A percentile compares a stretch with the other conserved stretches of the same genome.
These are phyloP conservation scores for Chalaropsis thielavioides DNA, from an alignment of 2,329 filamentous ascomycete species.

Conservation along the genomic window DNA sequence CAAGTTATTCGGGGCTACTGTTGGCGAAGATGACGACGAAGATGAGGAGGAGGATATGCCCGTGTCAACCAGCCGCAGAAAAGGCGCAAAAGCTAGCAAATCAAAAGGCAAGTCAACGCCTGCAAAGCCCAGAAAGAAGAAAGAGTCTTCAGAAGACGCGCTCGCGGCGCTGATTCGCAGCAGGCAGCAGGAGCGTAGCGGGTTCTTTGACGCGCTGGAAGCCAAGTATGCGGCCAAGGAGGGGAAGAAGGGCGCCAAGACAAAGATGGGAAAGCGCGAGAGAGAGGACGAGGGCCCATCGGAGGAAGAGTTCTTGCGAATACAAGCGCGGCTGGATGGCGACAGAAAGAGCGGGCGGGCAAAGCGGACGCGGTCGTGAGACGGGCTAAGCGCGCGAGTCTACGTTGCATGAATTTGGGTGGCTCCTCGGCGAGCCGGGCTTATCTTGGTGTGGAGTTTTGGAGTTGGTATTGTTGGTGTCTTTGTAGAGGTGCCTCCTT, in stretches of 20 bases:
- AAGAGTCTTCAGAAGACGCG: constrained; percentile 33
- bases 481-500: background rate
- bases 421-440: background rate
- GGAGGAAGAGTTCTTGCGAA: constrained; percentile 40
- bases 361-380: constrained; percentile 5
- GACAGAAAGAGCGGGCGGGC: constrained; percentile 21
- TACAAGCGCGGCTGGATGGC: constrained; percentile 26
- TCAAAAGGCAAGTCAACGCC: background rate
- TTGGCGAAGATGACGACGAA: constrained; percentile 20
- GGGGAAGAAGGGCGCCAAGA: constrained; percentile 27
- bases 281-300: constrained; percentile 47
- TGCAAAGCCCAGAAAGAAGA: constrained; percentile 25
- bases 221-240: constrained; percentile 52
- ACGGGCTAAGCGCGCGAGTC: background rate
- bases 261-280: constrained; percentile 25
- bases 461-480: background rate
- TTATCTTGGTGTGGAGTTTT: background rate
- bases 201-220: constrained; percentile 59
- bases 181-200: constrained; percentile 49
- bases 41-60: constrained; percentile 20
- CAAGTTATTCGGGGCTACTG: constrained; percentile 41
- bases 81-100: background rate
- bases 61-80: background rate
- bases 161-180: constrained; percentile 63
- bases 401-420: background rate